Base-by-base conservation (phyloP, 805 yeast species). In the Teunomyces cretensis region DNA sequence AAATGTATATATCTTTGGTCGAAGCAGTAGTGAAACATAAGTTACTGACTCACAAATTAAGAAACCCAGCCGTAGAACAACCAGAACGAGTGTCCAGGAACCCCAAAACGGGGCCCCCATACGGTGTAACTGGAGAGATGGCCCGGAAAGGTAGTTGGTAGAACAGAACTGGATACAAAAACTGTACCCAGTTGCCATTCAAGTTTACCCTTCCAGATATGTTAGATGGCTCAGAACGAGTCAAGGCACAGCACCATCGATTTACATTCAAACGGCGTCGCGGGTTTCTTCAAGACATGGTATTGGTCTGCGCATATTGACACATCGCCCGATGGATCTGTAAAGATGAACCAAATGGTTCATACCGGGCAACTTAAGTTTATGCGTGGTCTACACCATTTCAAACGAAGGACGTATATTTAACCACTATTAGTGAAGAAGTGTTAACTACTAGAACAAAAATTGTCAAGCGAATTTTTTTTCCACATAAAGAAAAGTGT, bases 361-460 rank as follows among this genome's bases (percentile, higher is more conserved):
- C 48, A 53, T 55, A 67, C 56, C 75, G 72, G 71, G 43, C 76
- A 70, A 72, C 76, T 72, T 70, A 72, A 72, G 75, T 69, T 46
- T 67, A 61, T 66, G 74, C 74, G 68, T 37, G 24, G n/a, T 30
- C 42, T 45, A 39, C 46, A 39, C 15, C 35, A 31, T 16, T 14
- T 40, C n/a, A 26, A 28, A 40, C 22, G 19, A 37, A 37, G 19
- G 22, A 22, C 38, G 38, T 35, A 13, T 35, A 35, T 35, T 35
- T 11, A 26, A 26, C 12, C 28, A 11, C 12, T 26, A 19, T 5
- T 26, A 26, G 28, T 26, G 28, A 19, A 19, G 22, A 19, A 19
- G 6, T 19, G 22, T 19, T 19, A 19, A 19, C 6, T 19, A 6
- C 22, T 6, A 19, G 28, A 26, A 26, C 5, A 5, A 26, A 11